Evolutionary conservation across 2,329 filamentous ascomycete genomes (phyloP), one percentile per base, ranked within the genome.

Genomic region (Nemania sp.): DNA sequence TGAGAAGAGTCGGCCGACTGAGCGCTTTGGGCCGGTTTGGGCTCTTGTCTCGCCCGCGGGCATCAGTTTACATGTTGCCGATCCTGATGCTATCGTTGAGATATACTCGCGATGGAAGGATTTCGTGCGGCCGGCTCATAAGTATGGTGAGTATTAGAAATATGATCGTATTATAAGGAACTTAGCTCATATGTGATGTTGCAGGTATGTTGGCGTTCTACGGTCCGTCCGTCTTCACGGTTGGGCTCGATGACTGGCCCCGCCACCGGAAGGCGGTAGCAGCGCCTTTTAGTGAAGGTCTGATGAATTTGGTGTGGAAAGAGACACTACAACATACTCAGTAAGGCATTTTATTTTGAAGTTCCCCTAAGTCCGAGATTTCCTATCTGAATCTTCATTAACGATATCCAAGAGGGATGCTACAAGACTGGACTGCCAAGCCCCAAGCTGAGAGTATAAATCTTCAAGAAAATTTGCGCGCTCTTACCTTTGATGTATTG

Each of bases 171-270:
- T 12, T n/a, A n/a, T n/a, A n/a, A n/a, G n/a, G n/a, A n/a, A 17
- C 5, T 20, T 20, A 8, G 34, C n/a, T 17, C 6, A 37, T 20
- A n/a, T 37, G 5, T 6, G 17, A 17, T 37, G 6, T 20, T 8
- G 15, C 31, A 43, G 40, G 23, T 5, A 6, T 66, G 6, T 46
- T 68, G 12, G 64, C 64, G 30, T 40, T 70, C 1, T 70, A 66
- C 24, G 67, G 66, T 0, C 67, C 66, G 1, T 66, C 57, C 39
- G 57, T 70, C n/a, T 67, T 61, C 1, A 70, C 65, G 0, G 67
- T 60, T 3, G 48, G 52, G 7, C 65, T 56, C 61, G 60, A 66
- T 4, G 64, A 68, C n/a, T 68, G 66, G 67, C 53, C 63, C 26
- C 66, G 66, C 5, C 68, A 70, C 22, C 63, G 66, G 0, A 68